phyloP scores from a whole-genome alignment of 176 grass and related monocot genomes.

The Oryza punctata region DNA sequence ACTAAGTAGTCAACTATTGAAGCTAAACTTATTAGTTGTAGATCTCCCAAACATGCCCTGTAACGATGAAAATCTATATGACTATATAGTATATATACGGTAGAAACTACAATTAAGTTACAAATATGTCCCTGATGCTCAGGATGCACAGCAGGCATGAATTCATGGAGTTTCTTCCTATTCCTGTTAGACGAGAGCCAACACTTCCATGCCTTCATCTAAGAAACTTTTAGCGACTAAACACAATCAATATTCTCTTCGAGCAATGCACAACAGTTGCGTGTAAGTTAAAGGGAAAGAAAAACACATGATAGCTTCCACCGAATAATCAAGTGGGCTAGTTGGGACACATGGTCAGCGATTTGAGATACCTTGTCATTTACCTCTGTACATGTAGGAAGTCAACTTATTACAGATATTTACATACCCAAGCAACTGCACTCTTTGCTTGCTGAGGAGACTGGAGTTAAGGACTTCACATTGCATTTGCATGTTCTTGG shows the following conservation, averaged over 20 bases:
- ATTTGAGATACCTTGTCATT: constrained; percentile 30
- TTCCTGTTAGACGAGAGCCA: too few species aligned
- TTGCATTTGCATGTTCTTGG: constrained; percentile 23
- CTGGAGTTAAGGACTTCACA: constrained; percentile 35
- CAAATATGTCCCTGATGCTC: too few species aligned
- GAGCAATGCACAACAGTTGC: background rate
- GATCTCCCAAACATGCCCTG: too few species aligned
- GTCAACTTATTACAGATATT: constrained; percentile 65
- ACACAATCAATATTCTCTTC: background rate
- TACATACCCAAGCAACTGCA: constrained; percentile 58
- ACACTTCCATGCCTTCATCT: too few species aligned
- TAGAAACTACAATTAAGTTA: too few species aligned
- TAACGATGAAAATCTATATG: too few species aligned
- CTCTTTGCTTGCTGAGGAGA: constrained; percentile 54
- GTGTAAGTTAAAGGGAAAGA: background rate
- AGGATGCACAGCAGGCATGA: too few species aligned
- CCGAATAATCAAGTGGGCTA: background rate
- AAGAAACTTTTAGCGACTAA: too few species aligned
- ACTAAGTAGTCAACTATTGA: too few species aligned
- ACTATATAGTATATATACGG: too few species aligned
- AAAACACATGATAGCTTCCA: background rate
- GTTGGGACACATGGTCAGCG: constrained; percentile 2
- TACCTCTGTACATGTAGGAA: constrained; percentile 38
- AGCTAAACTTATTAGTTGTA: too few species aligned
- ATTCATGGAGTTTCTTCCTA: too few species aligned